Percentiles rank a stretch among this genome's conserved stretches.
Evolutionary conservation across 768 basidiomycete genomes (phyloP).

Genomic region (Mycena rebaudengoi): DNA sequence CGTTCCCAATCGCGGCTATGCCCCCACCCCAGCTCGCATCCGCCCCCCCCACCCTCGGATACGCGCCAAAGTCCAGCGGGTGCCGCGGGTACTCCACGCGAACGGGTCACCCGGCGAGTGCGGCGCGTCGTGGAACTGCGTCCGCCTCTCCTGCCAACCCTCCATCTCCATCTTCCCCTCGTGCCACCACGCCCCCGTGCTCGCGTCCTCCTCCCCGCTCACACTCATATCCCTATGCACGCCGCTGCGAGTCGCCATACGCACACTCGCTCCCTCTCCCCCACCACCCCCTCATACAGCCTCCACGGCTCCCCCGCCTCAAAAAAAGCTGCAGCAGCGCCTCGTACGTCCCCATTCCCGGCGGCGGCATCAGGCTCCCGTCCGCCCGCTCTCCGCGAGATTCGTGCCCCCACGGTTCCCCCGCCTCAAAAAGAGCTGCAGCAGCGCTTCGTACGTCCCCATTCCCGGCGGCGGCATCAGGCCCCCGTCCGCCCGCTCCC

Average conservation of each 20-base stretch:
- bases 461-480: constrained; percentile 17
- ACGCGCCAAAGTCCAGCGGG: constrained; percentile 16
- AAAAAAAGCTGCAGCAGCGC: constrained; percentile 8
- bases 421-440: background rate
- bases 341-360: constrained; percentile 6
- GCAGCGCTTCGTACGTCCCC: constrained; percentile 6
- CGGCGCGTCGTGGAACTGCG: constrained; percentile 14
- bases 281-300: background rate
- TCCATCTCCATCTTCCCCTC: background rate
- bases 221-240: background rate
- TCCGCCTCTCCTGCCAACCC: background rate
- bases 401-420: background rate
- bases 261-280: background rate
- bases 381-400: constrained; percentile 6
- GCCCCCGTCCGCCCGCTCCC: too few relatives aligned
- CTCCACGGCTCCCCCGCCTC: background rate
- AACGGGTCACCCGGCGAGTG: constrained; percentile 12
- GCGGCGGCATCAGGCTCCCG: constrained; percentile 19
- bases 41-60: too few relatives aligned
- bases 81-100: constrained; percentile 1
- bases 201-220: too few relatives aligned
- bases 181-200: background rate
- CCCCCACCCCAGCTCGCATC: too few relatives aligned
- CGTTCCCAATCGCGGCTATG: too few relatives aligned
- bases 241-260: background rate